Percentiles rank a stretch among this genome's conserved stretches.
phyloP scores from a whole-genome alignment of 2,329 filamentous ascomycete genomes.

The Tolypocladium sp. region DNA sequence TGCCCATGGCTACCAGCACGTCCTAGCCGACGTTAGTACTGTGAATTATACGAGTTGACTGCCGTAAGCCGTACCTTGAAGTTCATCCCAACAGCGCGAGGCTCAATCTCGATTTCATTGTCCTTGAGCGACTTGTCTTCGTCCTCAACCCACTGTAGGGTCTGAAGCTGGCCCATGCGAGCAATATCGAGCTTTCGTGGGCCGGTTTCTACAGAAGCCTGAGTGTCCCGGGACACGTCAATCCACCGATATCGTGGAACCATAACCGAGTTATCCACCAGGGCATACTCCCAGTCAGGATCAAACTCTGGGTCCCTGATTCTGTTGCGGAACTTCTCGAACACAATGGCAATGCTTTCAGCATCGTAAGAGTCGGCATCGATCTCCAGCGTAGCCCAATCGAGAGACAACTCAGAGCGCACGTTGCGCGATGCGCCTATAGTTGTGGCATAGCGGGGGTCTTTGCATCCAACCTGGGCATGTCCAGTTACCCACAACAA shows the following conservation, averaged over 20 bases:
- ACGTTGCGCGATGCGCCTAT: slow-evolving; percentile 3
- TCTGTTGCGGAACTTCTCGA: neutral
- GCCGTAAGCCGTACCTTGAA: neutral
- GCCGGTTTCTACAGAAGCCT: too few species aligned
- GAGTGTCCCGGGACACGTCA: neutral
- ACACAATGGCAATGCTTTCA: neutral
- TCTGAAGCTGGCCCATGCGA: neutral
- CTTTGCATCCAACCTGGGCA: slow-evolving; percentile 1
- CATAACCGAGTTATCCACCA: neutral
- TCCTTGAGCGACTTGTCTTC: neutral
- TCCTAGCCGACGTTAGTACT: slow-evolving; percentile 2
- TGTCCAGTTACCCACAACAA: slow-evolving; percentile 5
- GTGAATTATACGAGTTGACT: neutral
- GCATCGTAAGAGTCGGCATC: neutral
- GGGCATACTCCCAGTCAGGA: neutral
- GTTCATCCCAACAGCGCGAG: neutral
- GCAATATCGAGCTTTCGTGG: neutral
- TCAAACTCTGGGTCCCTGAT: slow-evolving; percentile 1
- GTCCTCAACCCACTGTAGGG: neutral
- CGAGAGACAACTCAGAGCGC: slow-evolving; percentile 4
- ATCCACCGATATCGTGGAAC: neutral
- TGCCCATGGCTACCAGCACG: slow-evolving; percentile 4
- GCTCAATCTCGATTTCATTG: neutral
- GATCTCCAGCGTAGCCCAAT: slow-evolving; percentile 5
- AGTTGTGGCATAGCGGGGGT: slow-evolving; percentile 1